Evolutionary conservation across 1,284 basidiomycete species (phyloP), one percentile per base, ranked within the genome.

Genomic region (Apiotrichum gamsii): DNA sequence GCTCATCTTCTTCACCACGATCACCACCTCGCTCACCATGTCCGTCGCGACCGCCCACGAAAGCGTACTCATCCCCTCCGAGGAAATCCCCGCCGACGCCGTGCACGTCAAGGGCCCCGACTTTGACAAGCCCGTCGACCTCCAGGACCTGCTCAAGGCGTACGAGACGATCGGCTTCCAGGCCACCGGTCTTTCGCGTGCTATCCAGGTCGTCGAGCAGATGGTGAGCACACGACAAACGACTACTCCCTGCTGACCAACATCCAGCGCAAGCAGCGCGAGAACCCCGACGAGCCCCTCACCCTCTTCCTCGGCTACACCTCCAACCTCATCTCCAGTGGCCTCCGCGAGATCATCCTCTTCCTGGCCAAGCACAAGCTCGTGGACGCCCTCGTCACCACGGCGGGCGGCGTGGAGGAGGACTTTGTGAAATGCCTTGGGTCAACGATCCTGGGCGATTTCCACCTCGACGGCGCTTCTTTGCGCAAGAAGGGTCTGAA

Each of bases 341-440:
- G 95, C 9, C 76, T 99, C 42, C 83, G 95, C 38, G 95, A 98
- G 73, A 78, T 97, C 39, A 87, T 99, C 60, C 78, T 86, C 20
- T 84, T 94, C 70, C 83, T 99, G 33, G 94, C 91, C 34, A 91
- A 97, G 71, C 82, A 98, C 76, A 87, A 85, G 60, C 86, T 94
- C 59, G 82, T 99, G 42, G 80, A 84, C 21, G 87, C 83, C 8
- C 78, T 99, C 44, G 94, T 97, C 16, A 99, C 95, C 2, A 99
- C 95, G 0, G 95, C 95, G 2, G 95, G 95, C 1, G 95, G 95
- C 4, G 87, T 99, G 54, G 95, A 99, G 68, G 95, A 99, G 74
- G 95, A 99, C 74, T 87, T 98, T 57, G 96, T 99, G 74, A 99
- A 99, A 72, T 98, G 95, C 67, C 80, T 99, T 6, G 94, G 90